A percentile compares a stretch with the other conserved stretches of the same genome.
Conservation (phyloP, 176 grass and related monocot genomes). For the Dendrocalamus sinicus region DNA sequence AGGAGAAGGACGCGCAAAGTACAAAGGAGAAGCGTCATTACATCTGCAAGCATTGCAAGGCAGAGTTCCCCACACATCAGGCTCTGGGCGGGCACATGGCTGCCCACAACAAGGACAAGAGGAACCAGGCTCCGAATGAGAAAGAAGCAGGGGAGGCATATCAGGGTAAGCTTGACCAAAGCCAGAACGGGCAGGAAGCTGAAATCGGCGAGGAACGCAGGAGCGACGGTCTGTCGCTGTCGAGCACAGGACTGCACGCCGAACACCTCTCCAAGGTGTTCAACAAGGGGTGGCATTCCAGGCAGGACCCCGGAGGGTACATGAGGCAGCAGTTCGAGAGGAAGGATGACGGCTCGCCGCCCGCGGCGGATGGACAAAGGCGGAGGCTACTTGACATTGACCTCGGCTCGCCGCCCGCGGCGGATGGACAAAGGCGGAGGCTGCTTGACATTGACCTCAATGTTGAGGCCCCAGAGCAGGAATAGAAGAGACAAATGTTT, state of each 20-base stretch:
- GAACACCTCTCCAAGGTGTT: background rate
- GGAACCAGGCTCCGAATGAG: background rate
- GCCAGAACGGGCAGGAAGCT: background rate
- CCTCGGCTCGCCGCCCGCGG: background rate
- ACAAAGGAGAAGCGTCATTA: conserved; percentile 40
- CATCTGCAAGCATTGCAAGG: conserved; percentile 48
- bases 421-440: background rate
- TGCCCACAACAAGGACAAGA: conserved; percentile 43
- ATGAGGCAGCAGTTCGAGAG: background rate
- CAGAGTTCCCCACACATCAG: conserved; percentile 44
- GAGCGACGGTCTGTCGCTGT: background rate
- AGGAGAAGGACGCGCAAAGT: background rate
- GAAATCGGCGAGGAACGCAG: background rate
- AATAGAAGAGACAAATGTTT: conserved; percentile 37
- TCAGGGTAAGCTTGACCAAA: background rate
- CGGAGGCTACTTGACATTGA: conserved; percentile 27
- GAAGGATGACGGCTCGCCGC: background rate
- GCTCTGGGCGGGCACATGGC: conserved; percentile 56
- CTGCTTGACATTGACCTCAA: conserved; percentile 43
- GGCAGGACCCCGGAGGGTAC: background rate
- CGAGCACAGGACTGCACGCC: background rate
- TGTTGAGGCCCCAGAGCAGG: conserved; percentile 22
- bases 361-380: background rate
- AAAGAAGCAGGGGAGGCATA: background rate
- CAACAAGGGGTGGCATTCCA: background rate